These are phyloP conservation scores for Stagonosporopsis cucurbitacearum DNA, from an alignment of 2,329 filamentous ascomycete species.

Conservation along the genomic window DNA sequence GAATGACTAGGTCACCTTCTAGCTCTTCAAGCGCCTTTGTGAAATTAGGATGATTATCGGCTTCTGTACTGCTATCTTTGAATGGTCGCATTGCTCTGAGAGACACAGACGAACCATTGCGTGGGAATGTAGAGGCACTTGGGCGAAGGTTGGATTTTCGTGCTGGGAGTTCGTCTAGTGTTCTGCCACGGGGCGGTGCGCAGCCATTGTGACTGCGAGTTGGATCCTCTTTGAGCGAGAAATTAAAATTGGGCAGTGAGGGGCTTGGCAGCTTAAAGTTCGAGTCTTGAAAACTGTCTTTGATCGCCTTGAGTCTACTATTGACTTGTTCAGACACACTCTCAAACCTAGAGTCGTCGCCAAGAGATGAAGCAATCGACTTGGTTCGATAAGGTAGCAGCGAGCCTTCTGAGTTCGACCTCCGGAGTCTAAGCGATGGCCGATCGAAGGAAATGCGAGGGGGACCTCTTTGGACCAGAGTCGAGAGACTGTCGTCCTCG, in stretches of 20 bases:
- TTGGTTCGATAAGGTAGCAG: constrained; percentile 74
- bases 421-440: constrained; percentile 54
- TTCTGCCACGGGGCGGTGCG: constrained; percentile 20
- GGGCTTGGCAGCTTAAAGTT: constrained; percentile 68
- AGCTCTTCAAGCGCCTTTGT: constrained; percentile 68
- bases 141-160: constrained; percentile 28
- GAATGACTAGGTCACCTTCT: constrained; percentile 83
- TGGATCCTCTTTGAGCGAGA: constrained; percentile 42
- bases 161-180: constrained; percentile 18
- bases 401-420: constrained; percentile 78
- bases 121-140: constrained; percentile 22
- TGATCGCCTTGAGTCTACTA: constrained; percentile 86
- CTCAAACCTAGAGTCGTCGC: constrained; percentile 81
- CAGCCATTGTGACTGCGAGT: constrained; percentile 30
- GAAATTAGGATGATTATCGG: constrained; percentile 58
- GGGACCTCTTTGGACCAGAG: constrained; percentile 16
- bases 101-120: constrained; percentile 23
- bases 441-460: constrained; percentile 22
- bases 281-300: constrained; percentile 84
- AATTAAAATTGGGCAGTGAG: constrained; percentile 61
- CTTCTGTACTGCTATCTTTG: constrained; percentile 28
- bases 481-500: constrained; percentile 26
- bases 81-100: constrained; percentile 21
- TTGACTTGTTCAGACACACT: constrained; percentile 86
- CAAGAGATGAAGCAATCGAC: constrained; percentile 81